Percentiles rank a stretch among this genome's conserved stretches.
Evolutionary conservation across 148 eudicot genomes (phyloP).

Genomic region (Rhododendron molle): DNA sequence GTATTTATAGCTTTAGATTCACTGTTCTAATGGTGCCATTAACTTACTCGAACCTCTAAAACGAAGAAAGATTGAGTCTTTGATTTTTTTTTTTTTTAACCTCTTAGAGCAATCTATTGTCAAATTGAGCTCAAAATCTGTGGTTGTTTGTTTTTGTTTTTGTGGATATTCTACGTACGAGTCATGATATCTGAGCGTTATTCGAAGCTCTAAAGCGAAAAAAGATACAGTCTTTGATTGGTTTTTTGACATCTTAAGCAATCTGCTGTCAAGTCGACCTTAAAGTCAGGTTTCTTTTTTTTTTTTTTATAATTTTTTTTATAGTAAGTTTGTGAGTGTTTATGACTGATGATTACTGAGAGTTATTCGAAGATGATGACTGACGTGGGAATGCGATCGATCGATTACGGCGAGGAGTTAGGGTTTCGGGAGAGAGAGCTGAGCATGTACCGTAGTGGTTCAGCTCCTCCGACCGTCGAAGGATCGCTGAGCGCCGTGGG

Average conservation of each 20-base stretch:
- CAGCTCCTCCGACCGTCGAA: conserved; percentile 79
- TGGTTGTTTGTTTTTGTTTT: not conserved
- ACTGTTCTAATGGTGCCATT: conserved; percentile 11
- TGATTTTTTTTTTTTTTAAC: conserved; percentile 9
- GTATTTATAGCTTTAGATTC: not conserved
- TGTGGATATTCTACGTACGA: not conserved
- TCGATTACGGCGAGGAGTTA: conserved; percentile 53
- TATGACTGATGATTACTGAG: conserved; percentile 38
- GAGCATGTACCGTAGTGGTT: conserved; percentile 58
- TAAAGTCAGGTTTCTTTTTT: not conserved
- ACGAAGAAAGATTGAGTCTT: conserved; percentile 11
- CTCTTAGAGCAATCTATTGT: not conserved
- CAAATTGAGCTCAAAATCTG: not conserved
- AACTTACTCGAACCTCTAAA: not conserved
- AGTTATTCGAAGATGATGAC: conserved; percentile 41
- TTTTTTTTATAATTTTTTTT: not conserved
- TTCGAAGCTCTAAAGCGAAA: not conserved
- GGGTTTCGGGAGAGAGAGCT: conserved; percentile 38
- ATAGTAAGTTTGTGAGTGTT: not conserved
- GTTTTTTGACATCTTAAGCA: conserved; percentile 7
- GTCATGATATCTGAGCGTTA: not conserved
- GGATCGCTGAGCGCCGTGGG: conserved; percentile 53
- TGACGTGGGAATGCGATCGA: conserved; percentile 53
- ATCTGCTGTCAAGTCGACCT: not conserved
- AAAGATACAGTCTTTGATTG: conserved; percentile 17